Base-by-base conservation (phyloP, 192 early-diverging fungal genomes). In the Coemansia sp. region DNA sequence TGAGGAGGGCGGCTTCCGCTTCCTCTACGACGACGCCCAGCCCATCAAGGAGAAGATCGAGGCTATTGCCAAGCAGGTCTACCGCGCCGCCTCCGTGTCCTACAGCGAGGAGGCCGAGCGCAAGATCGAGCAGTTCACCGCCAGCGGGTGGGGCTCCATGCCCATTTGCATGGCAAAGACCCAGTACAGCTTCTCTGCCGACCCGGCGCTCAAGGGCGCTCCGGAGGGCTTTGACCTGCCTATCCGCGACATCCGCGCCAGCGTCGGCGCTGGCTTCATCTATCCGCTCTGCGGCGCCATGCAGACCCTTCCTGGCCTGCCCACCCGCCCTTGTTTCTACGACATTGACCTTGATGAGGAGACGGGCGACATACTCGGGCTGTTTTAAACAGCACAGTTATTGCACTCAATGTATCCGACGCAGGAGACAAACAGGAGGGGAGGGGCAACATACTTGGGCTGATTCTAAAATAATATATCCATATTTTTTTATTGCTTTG, bases 121-220 rank as follows among this genome's bases (percentile, higher is more conserved):
- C 66, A 99, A 99, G 87, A 89, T 98, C 37, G 92, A 89, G 62
- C 83, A 87, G 27, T 99, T 97, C 70, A 94, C 94, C 1, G 63
- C 68, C 12, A 91, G 91, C 82, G 96, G 96, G 19, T 99, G 96
- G 83, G 88, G 70, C 41, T 83, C 90, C 25, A 78, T 98, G 69
- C 96, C 96, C 6, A 93, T 99, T 36, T 99, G 97, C 80, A 99
- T 99, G 97, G 97, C 97, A 39, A 99, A 99, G 86, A 99, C 97
- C 6, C 97, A 99, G 73, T 86, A 94, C 66, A 91, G 89, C 49
- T 86, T 99, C 62, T 95, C 95, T 25, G 95, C 95, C 43, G 92
- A 98, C 65, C 94, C 97, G 1, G 90, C 87, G 38, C 85, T 94
- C 51, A 99, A 99, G 86, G 89, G 90, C 57, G 96, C 92, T 1